Percentiles rank a stretch among this genome's conserved stretches.
These are phyloP conservation scores for Cladosporium sp. DNA, from an alignment of 2,329 filamentous ascomycete species.

Conservation along the genomic window DNA sequence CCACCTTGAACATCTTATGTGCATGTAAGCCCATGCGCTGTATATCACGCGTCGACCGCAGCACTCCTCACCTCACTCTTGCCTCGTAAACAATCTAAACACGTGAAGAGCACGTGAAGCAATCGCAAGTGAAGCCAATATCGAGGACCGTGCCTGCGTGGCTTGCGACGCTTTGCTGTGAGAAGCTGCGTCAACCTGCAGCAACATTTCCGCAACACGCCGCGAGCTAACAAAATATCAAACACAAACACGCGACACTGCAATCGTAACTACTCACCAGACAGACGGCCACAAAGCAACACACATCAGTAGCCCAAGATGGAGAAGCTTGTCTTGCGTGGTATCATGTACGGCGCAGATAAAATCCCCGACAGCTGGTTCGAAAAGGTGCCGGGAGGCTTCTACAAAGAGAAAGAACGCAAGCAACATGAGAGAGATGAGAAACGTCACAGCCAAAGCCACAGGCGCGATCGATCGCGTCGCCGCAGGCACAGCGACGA, in stretches of 20 bases:
- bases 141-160: neutral
- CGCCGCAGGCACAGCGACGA: conserved; percentile 32
- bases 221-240: neutral
- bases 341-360: conserved; percentile 34
- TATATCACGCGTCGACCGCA: neutral
- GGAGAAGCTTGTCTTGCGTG: conserved; percentile 31
- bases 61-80: neutral
- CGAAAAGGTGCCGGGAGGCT: conserved; percentile 40
- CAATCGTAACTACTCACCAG: neutral
- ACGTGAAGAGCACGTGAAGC: neutral
- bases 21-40: neutral
- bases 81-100: neutral
- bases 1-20: neutral
- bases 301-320: conserved; percentile 13
- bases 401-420: conserved; percentile 34
- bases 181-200: conserved; percentile 16
- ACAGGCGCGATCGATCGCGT: conserved; percentile 18
- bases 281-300: too few species aligned
- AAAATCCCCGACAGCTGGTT: conserved; percentile 42
- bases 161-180: neutral
- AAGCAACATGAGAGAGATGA: conserved; percentile 19
- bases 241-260: neutral
- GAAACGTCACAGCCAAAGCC: conserved; percentile 15
- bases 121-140: neutral
- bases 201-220: neutral